phyloP scores from a whole-genome alignment of 192 early-diverging fungal genomes.

The Podila horticola region DNA sequence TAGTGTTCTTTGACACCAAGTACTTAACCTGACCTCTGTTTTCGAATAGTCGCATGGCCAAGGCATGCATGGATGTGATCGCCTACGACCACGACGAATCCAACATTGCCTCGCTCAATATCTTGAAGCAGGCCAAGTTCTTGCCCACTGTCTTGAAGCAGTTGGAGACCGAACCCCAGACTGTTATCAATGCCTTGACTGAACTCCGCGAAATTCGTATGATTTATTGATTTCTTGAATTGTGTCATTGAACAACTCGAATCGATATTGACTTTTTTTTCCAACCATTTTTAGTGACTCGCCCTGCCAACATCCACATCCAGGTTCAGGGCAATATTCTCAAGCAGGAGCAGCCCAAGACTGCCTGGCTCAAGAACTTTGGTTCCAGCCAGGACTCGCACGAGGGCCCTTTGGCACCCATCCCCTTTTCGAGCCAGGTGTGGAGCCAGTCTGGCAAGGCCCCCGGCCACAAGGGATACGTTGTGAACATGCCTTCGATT shows the following conservation, averaged over 20 bases:
- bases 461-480: slow-evolving; percentile 54
- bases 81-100: slow-evolving; percentile 57
- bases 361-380: slow-evolving; percentile 49
- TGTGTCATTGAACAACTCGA: background rate
- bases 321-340: slow-evolving; percentile 67
- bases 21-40: background rate
- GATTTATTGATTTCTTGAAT: slow-evolving; percentile 4
- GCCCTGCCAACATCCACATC: slow-evolving; percentile 60
- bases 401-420: slow-evolving; percentile 23
- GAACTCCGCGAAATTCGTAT: slow-evolving; percentile 62
- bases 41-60: slow-evolving; percentile 54
- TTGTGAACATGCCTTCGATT: slow-evolving; percentile 65
- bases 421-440: slow-evolving; percentile 53
- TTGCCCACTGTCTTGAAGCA: slow-evolving; percentile 57
- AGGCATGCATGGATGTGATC: slow-evolving; percentile 50
- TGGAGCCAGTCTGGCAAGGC: slow-evolving; percentile 51
- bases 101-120: slow-evolving; percentile 54
- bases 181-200: slow-evolving; percentile 55
- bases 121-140: slow-evolving; percentile 60
- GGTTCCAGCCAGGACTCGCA: slow-evolving; percentile 16
- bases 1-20: background rate
- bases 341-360: slow-evolving; percentile 56
- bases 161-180: slow-evolving; percentile 54
- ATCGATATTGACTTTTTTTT: background rate
- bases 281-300: slow-evolving; percentile 40